Conservation (phyloP, 805 yeast species). For the Teunomyces barrocoloradensis region DNA sequence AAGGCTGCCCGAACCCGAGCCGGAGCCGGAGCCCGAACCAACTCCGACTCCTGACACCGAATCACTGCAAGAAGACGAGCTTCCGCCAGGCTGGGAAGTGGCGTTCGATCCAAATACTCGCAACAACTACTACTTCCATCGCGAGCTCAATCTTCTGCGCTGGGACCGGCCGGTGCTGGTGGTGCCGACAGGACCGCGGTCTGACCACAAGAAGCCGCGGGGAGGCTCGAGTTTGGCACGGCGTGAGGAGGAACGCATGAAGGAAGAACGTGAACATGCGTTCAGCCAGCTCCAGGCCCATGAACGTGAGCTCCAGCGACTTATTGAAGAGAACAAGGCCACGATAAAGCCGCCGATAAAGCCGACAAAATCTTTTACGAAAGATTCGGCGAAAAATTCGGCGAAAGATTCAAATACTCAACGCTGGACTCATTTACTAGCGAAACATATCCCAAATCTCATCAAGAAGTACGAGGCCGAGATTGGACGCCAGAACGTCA, state of each 20-base stretch:
- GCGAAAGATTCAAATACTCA: no score
- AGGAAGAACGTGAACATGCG: conserved; percentile 30
- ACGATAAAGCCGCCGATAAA: no score
- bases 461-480: conserved; percentile 63
- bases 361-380: no score
- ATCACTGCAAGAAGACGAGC: conserved; percentile 4
- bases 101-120: conserved; percentile 48
- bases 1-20: conserved; percentile 12
- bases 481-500: conserved; percentile 70
- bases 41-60: no score
- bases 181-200: conserved; percentile 32
- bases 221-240: conserved; percentile 16
- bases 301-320: conserved; percentile 34
- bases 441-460: conserved; percentile 75
- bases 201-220: neutral
- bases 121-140: conserved; percentile 53
- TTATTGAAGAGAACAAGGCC: conserved; percentile 19
- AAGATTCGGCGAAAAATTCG: no score
- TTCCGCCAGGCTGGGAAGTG: conserved; percentile 68
- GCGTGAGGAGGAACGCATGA: conserved; percentile 34
- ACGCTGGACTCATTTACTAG: conserved; percentile 54
- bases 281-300: conserved; percentile 32
- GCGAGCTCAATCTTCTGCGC: conserved; percentile 43
- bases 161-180: conserved; percentile 59
- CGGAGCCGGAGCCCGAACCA: conserved; percentile 6